phyloP scores from a whole-genome alignment of 805 yeast genomes.

The Sporopachydermia quercuum region DNA sequence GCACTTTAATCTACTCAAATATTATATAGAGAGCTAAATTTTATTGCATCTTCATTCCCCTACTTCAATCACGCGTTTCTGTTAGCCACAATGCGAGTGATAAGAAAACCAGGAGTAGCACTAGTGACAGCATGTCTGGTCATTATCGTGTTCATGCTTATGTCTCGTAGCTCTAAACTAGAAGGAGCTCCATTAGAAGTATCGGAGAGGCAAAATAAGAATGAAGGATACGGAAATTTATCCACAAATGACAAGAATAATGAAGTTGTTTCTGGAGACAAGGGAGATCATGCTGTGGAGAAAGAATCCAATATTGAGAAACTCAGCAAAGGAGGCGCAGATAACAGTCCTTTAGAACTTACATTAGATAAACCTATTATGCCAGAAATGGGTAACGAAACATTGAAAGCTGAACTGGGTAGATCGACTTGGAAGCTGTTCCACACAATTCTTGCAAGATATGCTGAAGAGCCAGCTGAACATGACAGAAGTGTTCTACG shows the following conservation, averaged over 20 bases:
- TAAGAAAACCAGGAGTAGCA: background rate
- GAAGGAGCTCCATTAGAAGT: background rate
- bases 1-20: too few relatives aligned
- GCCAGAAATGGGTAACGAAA: constrained; percentile 89
- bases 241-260: background rate
- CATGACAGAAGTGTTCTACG: constrained; percentile 49
- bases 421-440: constrained; percentile 83
- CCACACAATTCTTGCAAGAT: constrained; percentile 85
- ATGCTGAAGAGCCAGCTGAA: constrained; percentile 65
- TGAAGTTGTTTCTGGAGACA: background rate
- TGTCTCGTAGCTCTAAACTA: background rate
- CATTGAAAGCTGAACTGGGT: constrained; percentile 72
- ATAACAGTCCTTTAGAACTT: background rate
- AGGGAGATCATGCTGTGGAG: background rate
- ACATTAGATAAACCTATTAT: constrained; percentile 43
- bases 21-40: too few relatives aligned
- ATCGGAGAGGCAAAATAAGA: background rate
- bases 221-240: background rate
- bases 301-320: background rate
- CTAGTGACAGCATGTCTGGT: background rate
- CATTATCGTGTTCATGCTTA: background rate
- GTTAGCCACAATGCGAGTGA: background rate
- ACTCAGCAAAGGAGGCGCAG: background rate
- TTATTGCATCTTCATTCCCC: too few relatives aligned
- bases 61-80: too few relatives aligned